Conservation (phyloP, 2,329 filamentous ascomycete species). For the Penicillium occitanis region DNA sequence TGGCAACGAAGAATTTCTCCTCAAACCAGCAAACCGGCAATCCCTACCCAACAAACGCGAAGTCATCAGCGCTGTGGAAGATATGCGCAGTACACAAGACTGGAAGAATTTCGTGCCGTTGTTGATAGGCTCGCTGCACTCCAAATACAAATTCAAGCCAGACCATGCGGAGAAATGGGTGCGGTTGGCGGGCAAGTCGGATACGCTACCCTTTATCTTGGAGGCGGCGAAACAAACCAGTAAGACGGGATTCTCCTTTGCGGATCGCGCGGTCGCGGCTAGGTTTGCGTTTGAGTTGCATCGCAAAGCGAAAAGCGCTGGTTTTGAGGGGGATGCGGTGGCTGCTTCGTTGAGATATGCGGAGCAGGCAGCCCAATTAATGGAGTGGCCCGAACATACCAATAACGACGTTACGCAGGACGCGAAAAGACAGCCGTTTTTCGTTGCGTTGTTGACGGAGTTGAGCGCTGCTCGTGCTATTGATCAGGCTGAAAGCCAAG, state of each 20-base stretch:
- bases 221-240: slow-evolving; percentile 37
- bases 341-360: slow-evolving; percentile 35
- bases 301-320: slow-evolving; percentile 32
- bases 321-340: slow-evolving; percentile 36
- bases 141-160: slow-evolving; percentile 29
- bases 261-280: slow-evolving; percentile 27
- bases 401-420: slow-evolving; percentile 30
- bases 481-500: slow-evolving; percentile 38
- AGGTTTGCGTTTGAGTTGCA: slow-evolving; percentile 32
- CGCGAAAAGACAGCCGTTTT: slow-evolving; percentile 41
- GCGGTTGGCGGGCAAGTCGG: slow-evolving; percentile 38
- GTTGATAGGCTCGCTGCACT: slow-evolving; percentile 38
- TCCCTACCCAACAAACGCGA: slow-evolving; percentile 37
- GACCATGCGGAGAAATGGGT: slow-evolving; percentile 38
- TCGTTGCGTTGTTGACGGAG: slow-evolving; percentile 47
- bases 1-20: slow-evolving; percentile 39
- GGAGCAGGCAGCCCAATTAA: slow-evolving; percentile 35
- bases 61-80: slow-evolving; percentile 32
- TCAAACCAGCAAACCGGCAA: slow-evolving; percentile 38
- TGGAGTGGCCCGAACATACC: slow-evolving; percentile 38
- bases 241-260: slow-evolving; percentile 39
- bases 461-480: slow-evolving; percentile 46
- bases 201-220: slow-evolving; percentile 38
- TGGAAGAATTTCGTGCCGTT: slow-evolving; percentile 45
- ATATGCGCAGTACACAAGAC: slow-evolving; percentile 40